Evolutionary conservation across 345 rosid species (phyloP), one percentile per base, ranked within the genome.

Genomic region (Psidium guajava): DNA sequence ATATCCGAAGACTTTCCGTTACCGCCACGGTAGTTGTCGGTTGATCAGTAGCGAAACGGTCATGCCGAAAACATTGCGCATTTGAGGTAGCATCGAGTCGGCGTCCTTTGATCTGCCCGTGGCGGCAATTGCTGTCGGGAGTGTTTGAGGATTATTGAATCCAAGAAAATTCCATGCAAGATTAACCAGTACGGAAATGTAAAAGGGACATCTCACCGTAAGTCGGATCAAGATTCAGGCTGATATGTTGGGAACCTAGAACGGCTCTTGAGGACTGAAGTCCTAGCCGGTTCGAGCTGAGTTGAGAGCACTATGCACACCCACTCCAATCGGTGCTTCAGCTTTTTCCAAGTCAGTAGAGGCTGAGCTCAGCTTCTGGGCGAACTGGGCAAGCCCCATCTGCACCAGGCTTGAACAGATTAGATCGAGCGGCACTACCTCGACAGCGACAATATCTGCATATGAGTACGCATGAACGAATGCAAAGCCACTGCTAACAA

Each of bases 401-500:
- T 94, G 97, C 77, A 97, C 99, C 85, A 91, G 89, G 91, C 86
- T 87, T 3, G 95, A 87, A 82, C 95, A 98, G 22, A 97, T 93
- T 24, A 42, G 91, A 50, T 95, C 96, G 14, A 97, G 21, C 11
- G 96, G 96, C 53, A 94, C 98, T 8, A 97, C 98, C 90, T 95
- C 98, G 11, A 94, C 89, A 1, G 94, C 97, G 1, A 95, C 86
- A 32, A 94, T 84, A 88, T 95, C 98, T 49, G 99, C 95, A 1
- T 93, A 92, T 3, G 98, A 97, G 88, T 95, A 95, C 18, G 93
- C 96, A 59, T 95, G 97, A 86, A 97, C 85, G 80, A 94, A 95
- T 5, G 95, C 95, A 82, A 97, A 95, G 44, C 98, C 99, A 82
- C 99, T 91, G 96, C 98, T 94, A 5, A 96, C 54, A 54, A 95